Base-by-base conservation (phyloP, 1,139 yeast species). In the Meyerozyma carpophila region DNA sequence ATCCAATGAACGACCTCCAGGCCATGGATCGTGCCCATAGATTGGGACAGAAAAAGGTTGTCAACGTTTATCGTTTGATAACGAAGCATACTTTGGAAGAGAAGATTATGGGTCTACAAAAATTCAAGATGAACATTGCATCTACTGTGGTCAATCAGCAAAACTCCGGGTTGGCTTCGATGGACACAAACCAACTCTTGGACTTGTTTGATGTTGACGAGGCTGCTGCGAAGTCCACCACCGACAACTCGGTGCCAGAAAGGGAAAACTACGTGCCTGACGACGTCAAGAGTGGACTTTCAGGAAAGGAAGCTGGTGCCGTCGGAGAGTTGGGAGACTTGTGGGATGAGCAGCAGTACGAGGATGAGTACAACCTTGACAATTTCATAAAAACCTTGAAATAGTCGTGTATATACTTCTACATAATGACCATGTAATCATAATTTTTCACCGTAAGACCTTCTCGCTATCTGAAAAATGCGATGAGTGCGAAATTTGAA, bases 21-120 rank as follows among this genome's bases (percentile, higher is more conserved):
- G 99, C 99, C 0, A 94, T 94, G 99, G 99, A 94, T 62, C 77
- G 99, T 58, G 98, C 98, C 0, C 99, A 94, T 65, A 78, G 99
- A 63, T 81, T 94, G 53, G 99, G 99, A 4, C 99, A 94, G 66
- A 90, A 90, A 70, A 93, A 91, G 61, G 97, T 93, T 32, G 99
- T 94, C 39, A 89, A 90, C 62, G 98, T 94, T 14, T 91, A 91
- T 59, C 75, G 98, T 55, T 75, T 94, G 53, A 88, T 94, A 54
- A 94, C 99, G 8, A 84, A 90, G 58, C 84, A 88, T 55, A 93
- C 98, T 0, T 72, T 94, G 51, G 99, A 94, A 62, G 98, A 93
- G 59, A 91, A 94, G 66, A 94, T 94, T 50, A 94, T 94, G 99
- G 98, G 98, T 36, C 73, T 94, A 54, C 99, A 94, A 59, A 89